Evolutionary conservation across 108 stramenopile genomes (phyloP).

Genomic region (Pseudonitzschia delicatissima): DNA sequence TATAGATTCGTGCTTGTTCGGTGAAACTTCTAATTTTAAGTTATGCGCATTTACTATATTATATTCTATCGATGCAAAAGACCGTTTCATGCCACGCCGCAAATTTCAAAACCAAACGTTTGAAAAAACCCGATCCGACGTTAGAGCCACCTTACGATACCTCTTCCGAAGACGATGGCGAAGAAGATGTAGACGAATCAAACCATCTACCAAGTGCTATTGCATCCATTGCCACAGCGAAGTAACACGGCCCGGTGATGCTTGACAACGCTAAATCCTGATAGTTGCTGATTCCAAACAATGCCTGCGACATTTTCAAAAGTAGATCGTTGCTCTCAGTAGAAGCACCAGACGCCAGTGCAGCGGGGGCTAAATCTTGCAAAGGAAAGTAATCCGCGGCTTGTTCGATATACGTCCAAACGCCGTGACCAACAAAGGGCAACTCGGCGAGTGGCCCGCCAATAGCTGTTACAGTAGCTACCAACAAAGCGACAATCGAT

Average conservation of each 20-base stretch:
- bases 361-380: slow-evolving; percentile 1
- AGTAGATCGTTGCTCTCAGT: neutral
- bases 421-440: slow-evolving; percentile 71
- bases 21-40: too few relatives aligned
- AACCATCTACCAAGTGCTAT: slow-evolving; percentile 78
- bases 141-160: too few relatives aligned
- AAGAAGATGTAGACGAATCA: slow-evolving; percentile 7
- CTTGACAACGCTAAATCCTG: slow-evolving; percentile 57
- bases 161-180: neutral
- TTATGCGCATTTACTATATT: too few relatives aligned
- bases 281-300: slow-evolving; percentile 48
- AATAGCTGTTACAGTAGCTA: slow-evolving; percentile 58
- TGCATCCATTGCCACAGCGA: slow-evolving; percentile 84
- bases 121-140: too few relatives aligned
- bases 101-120: too few relatives aligned
- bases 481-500: slow-evolving; percentile 50
- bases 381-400: slow-evolving; percentile 74
- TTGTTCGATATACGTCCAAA: slow-evolving; percentile 67
- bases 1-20: too few relatives aligned
- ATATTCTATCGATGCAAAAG: too few relatives aligned
- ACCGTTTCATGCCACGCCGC: too few relatives aligned
- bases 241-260: slow-evolving; percentile 85
- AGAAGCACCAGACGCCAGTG: neutral
- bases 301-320: neutral
- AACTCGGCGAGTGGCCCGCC: slow-evolving; percentile 78